These are phyloP conservation scores for Aspergillus sclerotialis DNA, from an alignment of 2,329 filamentous ascomycete species.

Conservation along the genomic window DNA sequence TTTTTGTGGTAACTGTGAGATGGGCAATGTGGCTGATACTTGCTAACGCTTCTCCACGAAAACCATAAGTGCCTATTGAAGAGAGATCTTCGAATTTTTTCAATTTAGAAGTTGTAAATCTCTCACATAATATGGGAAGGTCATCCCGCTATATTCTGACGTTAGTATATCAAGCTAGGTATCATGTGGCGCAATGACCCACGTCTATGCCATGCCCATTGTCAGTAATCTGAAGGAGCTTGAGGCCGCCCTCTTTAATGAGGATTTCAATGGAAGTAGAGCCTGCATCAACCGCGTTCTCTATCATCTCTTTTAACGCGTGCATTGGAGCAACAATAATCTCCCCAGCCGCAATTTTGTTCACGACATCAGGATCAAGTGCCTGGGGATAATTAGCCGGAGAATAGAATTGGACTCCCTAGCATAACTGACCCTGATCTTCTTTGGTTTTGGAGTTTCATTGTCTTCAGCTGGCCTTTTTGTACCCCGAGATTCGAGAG, in stretches of 20 bases:
- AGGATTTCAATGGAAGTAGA: constrained; percentile 84
- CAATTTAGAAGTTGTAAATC: constrained; percentile 94
- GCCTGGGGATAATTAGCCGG: constrained; percentile 49
- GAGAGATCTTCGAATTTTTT: constrained; percentile 87
- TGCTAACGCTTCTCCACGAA: constrained; percentile 88
- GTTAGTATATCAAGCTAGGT: constrained; percentile 5
- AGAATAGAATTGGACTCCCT: too few species aligned
- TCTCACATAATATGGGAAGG: constrained; percentile 82
- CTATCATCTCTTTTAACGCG: constrained; percentile 90
- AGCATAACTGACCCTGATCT: constrained; percentile 38
- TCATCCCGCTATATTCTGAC: constrained; percentile 66
- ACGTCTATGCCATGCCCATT: constrained; percentile 95
- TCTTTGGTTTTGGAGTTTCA: constrained; percentile 38
- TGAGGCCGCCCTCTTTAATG: constrained; percentile 91
- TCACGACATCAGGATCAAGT: constrained; percentile 85
- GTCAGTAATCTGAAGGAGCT: constrained; percentile 92
- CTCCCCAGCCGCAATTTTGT: constrained; percentile 96
- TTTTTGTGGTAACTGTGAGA: constrained; percentile 89
- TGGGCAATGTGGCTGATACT: constrained; percentile 99
- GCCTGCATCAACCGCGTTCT: constrained; percentile 96
- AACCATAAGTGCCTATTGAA: constrained; percentile 92
- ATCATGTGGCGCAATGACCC: constrained; percentile 22
- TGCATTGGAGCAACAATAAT: constrained; percentile 97
- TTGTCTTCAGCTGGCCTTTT: constrained; percentile 47
- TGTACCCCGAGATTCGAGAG: constrained; percentile 28